Percentiles rank a stretch among this genome's conserved stretches.
Conservation (phyloP, 768 basidiomycete genomes). For the Leucocoprinus sp. region DNA sequence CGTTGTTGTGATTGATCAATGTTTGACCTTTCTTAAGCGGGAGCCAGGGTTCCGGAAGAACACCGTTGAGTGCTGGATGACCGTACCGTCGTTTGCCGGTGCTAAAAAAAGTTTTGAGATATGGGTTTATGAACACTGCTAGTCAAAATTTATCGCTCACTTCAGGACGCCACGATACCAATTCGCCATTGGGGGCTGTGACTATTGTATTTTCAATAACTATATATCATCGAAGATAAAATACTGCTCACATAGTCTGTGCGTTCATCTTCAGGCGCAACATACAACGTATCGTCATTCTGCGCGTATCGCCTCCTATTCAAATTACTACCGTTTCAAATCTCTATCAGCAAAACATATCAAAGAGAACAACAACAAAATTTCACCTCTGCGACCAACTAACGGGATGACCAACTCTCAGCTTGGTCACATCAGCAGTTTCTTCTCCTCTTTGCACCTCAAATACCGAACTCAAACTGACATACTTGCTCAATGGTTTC, state of each 20-base stretch:
- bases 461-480: constrained; percentile 77
- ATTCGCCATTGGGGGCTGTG: constrained; percentile 94
- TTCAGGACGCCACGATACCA: constrained; percentile 93
- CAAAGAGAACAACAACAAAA: neutral
- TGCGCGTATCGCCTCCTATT: constrained; percentile 84
- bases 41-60: constrained; percentile 90
- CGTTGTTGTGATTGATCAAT: constrained; percentile 50
- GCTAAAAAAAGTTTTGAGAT: constrained; percentile 28
- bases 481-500: constrained; percentile 68
- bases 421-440: constrained; percentile 64
- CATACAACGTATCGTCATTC: constrained; percentile 91
- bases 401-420: constrained; percentile 80
- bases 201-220: no score
- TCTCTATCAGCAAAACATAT: neutral
- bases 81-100: constrained; percentile 94
- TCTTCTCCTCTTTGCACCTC: constrained; percentile 90
- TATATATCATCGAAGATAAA: no score
- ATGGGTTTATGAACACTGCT: no score
- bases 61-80: constrained; percentile 91
- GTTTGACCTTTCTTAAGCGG: constrained; percentile 80
- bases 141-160: no score
- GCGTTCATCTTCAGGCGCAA: constrained; percentile 88
- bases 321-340: constrained; percentile 58
- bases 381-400: constrained; percentile 78
- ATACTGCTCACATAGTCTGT: constrained; percentile 86